Evolutionary conservation across 2,329 filamentous ascomycete species (phyloP), one percentile per base, ranked within the genome.

Genomic region (Daldinia eschscholtzii): DNA sequence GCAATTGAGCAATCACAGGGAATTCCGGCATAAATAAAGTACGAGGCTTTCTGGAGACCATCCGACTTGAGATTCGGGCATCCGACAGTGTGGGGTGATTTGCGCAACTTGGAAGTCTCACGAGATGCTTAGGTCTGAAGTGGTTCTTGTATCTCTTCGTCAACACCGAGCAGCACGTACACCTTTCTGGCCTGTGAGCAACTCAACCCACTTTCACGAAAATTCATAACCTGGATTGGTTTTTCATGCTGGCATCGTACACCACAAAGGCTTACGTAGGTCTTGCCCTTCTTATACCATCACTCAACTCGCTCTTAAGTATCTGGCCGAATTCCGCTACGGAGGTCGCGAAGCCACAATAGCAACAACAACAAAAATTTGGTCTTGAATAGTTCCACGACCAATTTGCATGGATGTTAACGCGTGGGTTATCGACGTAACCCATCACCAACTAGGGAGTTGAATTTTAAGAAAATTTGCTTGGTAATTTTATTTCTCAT

Each of bases 1-100:
- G 72, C 67, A 61, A 75, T 75, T 75, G 72, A 61, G 66, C 73
- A 75, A 75, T 75, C 70, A 75, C 63, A 71, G 18, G 63, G 57
- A 50, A 62, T 62, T 71, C 62, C 59, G 48, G 52, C 30, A 64
- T 68, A 70, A 71, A 72, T 61, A 67, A 57, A 70, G 66, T 71
- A 71, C 66, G 57, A 71, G 69, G 61, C 55, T 20, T 20, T 59
- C 61, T 70, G 66, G 66, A 71, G 59, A 60, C 53, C 57, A 65
- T 63, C 67, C 67, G 64, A 72, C 53, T 72, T 64, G 67, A 58
- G 52, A 61, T 64, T 72, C 67, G 70, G 58, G 68, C 57, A 50
- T 68, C 57, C 61, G 42, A 61, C 44, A 63, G 61, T 67, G 70
- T 72, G 70, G 67, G 68, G 65, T 71, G 68, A 65, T 64, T 42